A percentile compares a stretch with the other conserved stretches of the same genome.
phyloP scores from a whole-genome alignment of 805 yeast genomes.

The Cephaloascus fragrans region DNA sequence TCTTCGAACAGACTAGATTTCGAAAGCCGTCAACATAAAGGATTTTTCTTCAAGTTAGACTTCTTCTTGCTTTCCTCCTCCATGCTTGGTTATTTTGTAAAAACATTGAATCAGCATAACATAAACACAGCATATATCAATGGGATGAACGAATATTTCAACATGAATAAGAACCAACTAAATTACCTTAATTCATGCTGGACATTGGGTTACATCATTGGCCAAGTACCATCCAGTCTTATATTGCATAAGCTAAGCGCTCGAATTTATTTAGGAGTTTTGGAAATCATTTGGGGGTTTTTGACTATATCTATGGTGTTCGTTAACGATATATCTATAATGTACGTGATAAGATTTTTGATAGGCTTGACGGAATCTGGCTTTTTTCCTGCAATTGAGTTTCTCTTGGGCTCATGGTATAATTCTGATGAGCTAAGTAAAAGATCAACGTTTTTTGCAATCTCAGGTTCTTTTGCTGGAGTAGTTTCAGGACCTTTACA shows the following conservation, averaged over 20 bases:
- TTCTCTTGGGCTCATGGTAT: background rate
- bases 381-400: background rate
- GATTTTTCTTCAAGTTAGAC: conserved; percentile 14
- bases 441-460: conserved; percentile 20
- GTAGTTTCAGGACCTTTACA: conserved; percentile 24
- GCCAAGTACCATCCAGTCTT: conserved; percentile 20
- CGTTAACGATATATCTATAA: conserved; percentile 8
- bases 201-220: conserved; percentile 22
- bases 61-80: conserved; percentile 16
- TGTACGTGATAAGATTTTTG: conserved; percentile 12
- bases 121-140: conserved; percentile 22
- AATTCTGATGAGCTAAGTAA: conserved; percentile 12
- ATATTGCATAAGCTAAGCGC: conserved; percentile 14
- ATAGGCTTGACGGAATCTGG: background rate
- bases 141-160: conserved; percentile 21
- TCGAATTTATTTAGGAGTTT: conserved; percentile 14
- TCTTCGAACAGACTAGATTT: too few relatives aligned
- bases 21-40: too few relatives aligned
- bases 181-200: conserved; percentile 18
- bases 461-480: conserved; percentile 16
- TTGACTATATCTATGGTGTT: conserved; percentile 8
- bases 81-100: conserved; percentile 21
- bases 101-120: conserved; percentile 19
- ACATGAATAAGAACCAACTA: conserved; percentile 18
- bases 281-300: conserved; percentile 15